Evolutionary conservation across 2,329 filamentous ascomycete genomes (phyloP), one percentile per base, ranked within the genome.

Genomic region (Ploettnerulaceae sp.): DNA sequence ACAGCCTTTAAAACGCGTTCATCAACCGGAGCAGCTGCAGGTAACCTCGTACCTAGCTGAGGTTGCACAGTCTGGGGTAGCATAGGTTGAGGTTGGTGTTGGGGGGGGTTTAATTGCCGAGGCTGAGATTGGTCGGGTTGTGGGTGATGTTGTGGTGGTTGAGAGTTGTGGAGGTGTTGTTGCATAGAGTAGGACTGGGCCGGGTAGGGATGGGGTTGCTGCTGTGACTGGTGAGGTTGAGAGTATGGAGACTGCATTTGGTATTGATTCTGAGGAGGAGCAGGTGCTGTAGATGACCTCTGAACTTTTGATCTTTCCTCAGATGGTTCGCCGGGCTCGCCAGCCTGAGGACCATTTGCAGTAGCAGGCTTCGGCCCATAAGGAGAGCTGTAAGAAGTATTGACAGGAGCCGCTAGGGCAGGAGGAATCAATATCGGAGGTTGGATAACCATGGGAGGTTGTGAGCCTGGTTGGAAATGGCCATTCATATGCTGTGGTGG

Each of bases 361-460:
- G 55, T 28, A n/a, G 52, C 22, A 20, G 59, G 61, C 38, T 60
- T 63, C 21, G 59, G 56, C 26, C 57, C 62, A 52, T 66, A 66
- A 7, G 63, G 63, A 36, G 63, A 66, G 36, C 61, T 64, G 43
- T 66, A 66, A 18, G 55, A 55, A 15, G 45, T 29, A 47, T 47
- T 37, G 32, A 32, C 49, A 1, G 51, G 37, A 14, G 49, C 46
- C 21, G 48, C 49, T 39, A 60, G 42, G 37, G 56, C 54, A 50
- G 56, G 52, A 43, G 56, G 50, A 25, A 61, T 53, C 33, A 53
- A 38, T 41, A 54, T 38, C 43, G 38, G 20, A 36, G 43, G 38
- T 38, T 33, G 35, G 24, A 17, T 35, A 26, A 18, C 15, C 20
- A 22, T 38, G 20, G 49, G 47, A 37, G 48, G 49, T 34, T 43